Evolutionary conservation across 495 filamentous ascomycete genomes (phyloP).

Genomic region (Friedmanniomyces simplex): DNA sequence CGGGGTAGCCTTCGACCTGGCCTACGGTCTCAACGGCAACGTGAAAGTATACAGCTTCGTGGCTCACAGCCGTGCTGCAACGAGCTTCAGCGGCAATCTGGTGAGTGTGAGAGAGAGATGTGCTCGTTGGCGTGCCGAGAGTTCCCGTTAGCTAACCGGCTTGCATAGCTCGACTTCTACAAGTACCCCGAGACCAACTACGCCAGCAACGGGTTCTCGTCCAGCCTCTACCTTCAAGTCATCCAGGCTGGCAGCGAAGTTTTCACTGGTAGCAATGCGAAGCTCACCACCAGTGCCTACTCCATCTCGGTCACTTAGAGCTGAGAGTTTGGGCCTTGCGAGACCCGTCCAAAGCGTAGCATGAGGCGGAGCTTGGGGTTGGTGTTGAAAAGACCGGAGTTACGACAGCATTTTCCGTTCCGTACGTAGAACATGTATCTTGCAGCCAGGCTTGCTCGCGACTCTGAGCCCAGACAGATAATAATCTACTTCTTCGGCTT

Average conservation of each 20-base stretch:
- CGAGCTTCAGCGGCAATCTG: conserved; percentile 8
- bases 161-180: conserved; percentile 5
- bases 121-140: too few species aligned
- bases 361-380: background rate
- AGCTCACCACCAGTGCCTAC: conserved; percentile 10
- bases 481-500: conserved; percentile 15
- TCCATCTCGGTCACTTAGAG: conserved; percentile 6
- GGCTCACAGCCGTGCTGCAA: conserved; percentile 9
- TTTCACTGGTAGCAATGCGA: conserved; percentile 7
- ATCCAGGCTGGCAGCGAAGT: conserved; percentile 12
- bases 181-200: conserved; percentile 12
- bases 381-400: background rate
- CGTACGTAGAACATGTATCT: background rate
- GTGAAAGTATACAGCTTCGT: conserved; percentile 14
- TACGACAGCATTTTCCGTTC: background rate
- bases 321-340: background rate
- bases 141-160: background rate
- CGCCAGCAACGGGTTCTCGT: conserved; percentile 5
- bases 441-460: too few species aligned
- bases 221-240: conserved; percentile 6
- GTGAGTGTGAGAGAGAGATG: too few species aligned
- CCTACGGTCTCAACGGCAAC: conserved; percentile 9
- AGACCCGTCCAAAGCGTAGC: background rate
- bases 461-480: too few species aligned
- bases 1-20: conserved; percentile 8